Conservation (phyloP, 1,284 basidiomycete species). For the Marasmius oreades region DNA sequence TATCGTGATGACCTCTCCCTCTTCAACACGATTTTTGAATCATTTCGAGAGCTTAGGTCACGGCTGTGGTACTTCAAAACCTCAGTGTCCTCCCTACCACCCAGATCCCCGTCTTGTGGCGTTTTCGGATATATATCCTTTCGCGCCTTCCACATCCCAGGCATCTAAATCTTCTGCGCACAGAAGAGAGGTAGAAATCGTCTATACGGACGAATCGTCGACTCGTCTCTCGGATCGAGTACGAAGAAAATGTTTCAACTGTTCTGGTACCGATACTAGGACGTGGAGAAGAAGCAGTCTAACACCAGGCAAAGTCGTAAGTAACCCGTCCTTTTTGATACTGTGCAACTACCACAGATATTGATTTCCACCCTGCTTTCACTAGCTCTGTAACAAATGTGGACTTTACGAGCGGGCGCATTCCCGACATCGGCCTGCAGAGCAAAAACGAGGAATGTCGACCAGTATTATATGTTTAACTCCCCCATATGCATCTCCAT, state of each 20-base stretch:
- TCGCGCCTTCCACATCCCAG: too few species aligned
- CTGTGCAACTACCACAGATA: neutral
- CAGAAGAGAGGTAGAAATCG: neutral
- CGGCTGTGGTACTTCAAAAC: too few species aligned
- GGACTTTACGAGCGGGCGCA: neutral
- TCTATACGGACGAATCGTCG: neutral
- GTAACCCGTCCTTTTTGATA: neutral
- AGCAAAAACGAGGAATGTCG: neutral
- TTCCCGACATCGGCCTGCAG: neutral
- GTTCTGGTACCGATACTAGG: neutral
- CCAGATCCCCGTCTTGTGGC: too few species aligned
- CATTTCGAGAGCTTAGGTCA: too few species aligned
- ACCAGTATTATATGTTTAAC: too few species aligned
- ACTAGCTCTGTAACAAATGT: neutral
- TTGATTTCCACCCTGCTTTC: neutral
- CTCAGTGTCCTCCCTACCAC: too few species aligned
- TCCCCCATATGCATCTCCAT: too few species aligned
- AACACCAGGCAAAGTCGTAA: neutral
- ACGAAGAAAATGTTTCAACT: neutral
- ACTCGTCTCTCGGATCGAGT: neutral
- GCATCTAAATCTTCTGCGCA: too few species aligned
- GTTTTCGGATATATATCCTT: too few species aligned
- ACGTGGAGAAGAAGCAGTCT: neutral
- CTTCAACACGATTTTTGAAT: too few species aligned
- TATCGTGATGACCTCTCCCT: too few species aligned